Base-by-base conservation (phyloP, 2,329 filamentous ascomycete species). In the Lasiodiplodia gonubiensis region DNA sequence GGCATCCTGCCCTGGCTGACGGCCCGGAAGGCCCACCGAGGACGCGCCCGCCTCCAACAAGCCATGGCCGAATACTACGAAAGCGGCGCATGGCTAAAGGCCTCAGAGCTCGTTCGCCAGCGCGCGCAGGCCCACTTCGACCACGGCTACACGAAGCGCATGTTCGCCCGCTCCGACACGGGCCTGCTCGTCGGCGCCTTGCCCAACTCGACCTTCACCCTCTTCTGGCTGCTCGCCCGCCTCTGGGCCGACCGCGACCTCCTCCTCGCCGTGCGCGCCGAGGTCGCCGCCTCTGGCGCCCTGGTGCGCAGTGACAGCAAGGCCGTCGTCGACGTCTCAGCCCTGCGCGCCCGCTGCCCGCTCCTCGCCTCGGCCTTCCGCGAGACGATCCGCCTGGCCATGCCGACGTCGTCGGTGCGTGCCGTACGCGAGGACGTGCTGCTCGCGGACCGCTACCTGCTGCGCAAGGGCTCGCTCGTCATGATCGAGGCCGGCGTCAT, bases 391-490 rank as follows among this genome's bases (percentile, higher is more conserved):
- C 81, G 84, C 8, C 66, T 84, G 2, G 73, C 71, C 14, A 80
- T 80, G 35, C 77, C 79, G 4, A 74, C 78, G 6, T 72, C 78
- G 16, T 79, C 79, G 14, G 79, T 76, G 39, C 79, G 84, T 11
- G 73, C 75, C 11, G 79, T 85, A n/a, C 70, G 76, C 16, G 69
- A 77, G 46, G 83, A 85, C 55, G 82, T 80, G 1, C 65, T 80
- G 71, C 80, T 4, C 75, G 76, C 79, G 3, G 89, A 87, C 73
- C 80, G 84, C 1, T 78, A 81, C 39, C 73, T 90, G 0, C 74
- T 85, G 21, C 78, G 79, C 61, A 81, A 81, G 49, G 77, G 76
- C 23, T 74, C 77, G 4, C 70, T 84, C 1, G 76, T 85, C 5
- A 81, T 85, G 69, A 79, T 85, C 37, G 78, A 80, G 0, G 79